Base-by-base conservation (phyloP, 805 yeast genomes). In the Sugiyamaella mastotermitis region DNA sequence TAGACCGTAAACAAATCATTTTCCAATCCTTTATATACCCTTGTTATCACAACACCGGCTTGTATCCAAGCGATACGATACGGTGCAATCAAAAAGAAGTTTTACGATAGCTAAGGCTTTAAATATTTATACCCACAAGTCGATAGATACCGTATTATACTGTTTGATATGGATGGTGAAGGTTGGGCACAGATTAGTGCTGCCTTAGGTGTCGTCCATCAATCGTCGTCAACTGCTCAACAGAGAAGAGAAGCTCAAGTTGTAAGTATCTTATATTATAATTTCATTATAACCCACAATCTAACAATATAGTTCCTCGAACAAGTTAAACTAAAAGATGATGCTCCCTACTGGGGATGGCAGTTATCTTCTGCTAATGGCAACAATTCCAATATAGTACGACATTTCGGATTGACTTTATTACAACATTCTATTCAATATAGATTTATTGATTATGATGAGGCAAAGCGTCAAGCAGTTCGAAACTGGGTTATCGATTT, bases 331-430 rank as follows among this genome's bases (percentile, higher is more conserved):
- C 62, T 68, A 31, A 78, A 81, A 45, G 83, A 80, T 7, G 94
- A 88, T 55, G 80, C 94, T 15, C 97, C 98, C 0, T 75, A 66
- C 45, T 86, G 95, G 88, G 97, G 97, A 2, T 90, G 80, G 60
- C 86, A 83, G 57, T 69, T 92, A 42, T 86, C 95, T 1, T 56
- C 75, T 18, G 75, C 75, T 1, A 74, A 77, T 57, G 65, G 74
- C 62, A 65, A 78, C 48, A 66, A 73, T 31, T 74, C 80, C 55
- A 74, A 69, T 47, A 77, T 85, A 19, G 87, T 88, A 17, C 77
- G 95, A 45, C 97, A 94, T 60, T 92, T 78, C 58, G 98, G 98
- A 0, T 65, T 92, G 27, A 78, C 90, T 13, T 62, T 92, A 44
- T 62, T 92, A 21, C 85, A 86, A 48, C 68, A 78, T 50, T 76